phyloP scores from a whole-genome alignment of 495 filamentous ascomycete species.

The Durotheca rogersii region DNA sequence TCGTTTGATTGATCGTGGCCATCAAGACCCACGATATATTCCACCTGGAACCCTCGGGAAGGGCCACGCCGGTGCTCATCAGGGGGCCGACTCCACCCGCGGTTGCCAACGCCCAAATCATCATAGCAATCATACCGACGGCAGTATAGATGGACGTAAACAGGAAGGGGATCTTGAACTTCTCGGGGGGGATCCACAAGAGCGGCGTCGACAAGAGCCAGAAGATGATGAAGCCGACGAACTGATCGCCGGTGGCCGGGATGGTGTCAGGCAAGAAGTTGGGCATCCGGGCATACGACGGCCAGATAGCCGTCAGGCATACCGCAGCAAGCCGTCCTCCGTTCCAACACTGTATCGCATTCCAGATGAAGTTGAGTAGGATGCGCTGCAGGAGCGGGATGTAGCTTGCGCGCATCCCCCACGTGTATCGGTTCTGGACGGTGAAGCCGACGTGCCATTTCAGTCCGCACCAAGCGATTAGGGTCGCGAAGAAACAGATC shows the following conservation, averaged over 20 bases:
- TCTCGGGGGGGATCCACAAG: conserved; percentile 46
- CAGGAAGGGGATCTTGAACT: conserved; percentile 41
- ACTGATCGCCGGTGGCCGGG: conserved; percentile 44
- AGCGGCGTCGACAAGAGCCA: conserved; percentile 42
- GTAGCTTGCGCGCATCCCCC: conserved; percentile 32
- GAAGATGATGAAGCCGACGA: conserved; percentile 45
- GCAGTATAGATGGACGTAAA: conserved; percentile 33
- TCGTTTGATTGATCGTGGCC: conserved; percentile 39
- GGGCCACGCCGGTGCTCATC: conserved; percentile 19
- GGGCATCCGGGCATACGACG: conserved; percentile 42
- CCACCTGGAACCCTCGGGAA: conserved; percentile 26
- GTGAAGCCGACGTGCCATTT: conserved; percentile 44
- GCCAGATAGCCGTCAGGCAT: conserved; percentile 44
- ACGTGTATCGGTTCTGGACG: conserved; percentile 39
- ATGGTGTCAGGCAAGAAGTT: conserved; percentile 43
- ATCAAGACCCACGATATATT: conserved; percentile 38
- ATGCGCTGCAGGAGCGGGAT: conserved; percentile 28
- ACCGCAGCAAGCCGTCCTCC: conserved; percentile 36
- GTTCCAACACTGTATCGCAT: conserved; percentile 32
- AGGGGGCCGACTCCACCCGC: conserved; percentile 40
- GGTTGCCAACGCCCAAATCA: conserved; percentile 41
- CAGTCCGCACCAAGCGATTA: conserved; percentile 41
- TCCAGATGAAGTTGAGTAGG: conserved; percentile 35
- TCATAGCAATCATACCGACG: conserved; percentile 37
- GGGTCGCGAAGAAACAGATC: conserved; percentile 35